Evolutionary conservation across 345 rosid genomes (phyloP).

Genomic region (Melastoma malabathricum): DNA sequence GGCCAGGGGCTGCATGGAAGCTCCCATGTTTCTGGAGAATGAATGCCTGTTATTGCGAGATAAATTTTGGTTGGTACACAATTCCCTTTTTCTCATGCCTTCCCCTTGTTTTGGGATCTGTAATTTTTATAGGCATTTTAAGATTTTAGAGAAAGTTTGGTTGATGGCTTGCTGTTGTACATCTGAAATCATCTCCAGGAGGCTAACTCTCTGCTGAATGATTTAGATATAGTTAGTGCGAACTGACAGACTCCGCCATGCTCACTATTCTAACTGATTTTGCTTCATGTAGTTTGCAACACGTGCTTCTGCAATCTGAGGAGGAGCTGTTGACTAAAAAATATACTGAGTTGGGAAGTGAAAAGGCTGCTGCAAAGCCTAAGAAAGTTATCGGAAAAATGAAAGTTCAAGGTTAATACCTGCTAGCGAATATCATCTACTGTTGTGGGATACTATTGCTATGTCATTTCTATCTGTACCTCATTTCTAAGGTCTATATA

Average conservation of each 20-base stretch:
- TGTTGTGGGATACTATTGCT: too few relatives aligned
- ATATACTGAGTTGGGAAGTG: constrained; percentile 45
- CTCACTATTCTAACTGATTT: too few relatives aligned
- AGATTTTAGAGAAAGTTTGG: too few relatives aligned
- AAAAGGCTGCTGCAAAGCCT: constrained; percentile 58
- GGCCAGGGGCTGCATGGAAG: constrained; percentile 97
- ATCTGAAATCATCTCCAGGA: too few relatives aligned
- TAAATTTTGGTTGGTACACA: constrained; percentile 59
- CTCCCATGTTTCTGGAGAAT: constrained; percentile 87
- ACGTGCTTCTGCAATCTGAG: constrained; percentile 80
- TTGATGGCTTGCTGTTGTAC: too few relatives aligned
- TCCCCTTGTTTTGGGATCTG: too few relatives aligned
- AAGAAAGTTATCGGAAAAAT: constrained; percentile 81
- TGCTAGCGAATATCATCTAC: too few relatives aligned
- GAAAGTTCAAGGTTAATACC: constrained; percentile 75
- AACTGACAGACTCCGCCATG: neutral
- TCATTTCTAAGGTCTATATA: constrained; percentile 2
- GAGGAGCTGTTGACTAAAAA: constrained; percentile 69
- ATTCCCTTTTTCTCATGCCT: neutral
- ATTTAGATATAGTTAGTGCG: too few relatives aligned
- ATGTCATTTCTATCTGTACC: too few relatives aligned
- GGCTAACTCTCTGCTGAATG: too few relatives aligned
- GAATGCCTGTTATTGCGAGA: constrained; percentile 85
- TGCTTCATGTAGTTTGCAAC: constrained; percentile 36
- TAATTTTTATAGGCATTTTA: too few relatives aligned